These are phyloP conservation scores for Apophysomyces ossiformis DNA, from an alignment of 371 early-diverging fungal species.

Conservation along the genomic window DNA sequence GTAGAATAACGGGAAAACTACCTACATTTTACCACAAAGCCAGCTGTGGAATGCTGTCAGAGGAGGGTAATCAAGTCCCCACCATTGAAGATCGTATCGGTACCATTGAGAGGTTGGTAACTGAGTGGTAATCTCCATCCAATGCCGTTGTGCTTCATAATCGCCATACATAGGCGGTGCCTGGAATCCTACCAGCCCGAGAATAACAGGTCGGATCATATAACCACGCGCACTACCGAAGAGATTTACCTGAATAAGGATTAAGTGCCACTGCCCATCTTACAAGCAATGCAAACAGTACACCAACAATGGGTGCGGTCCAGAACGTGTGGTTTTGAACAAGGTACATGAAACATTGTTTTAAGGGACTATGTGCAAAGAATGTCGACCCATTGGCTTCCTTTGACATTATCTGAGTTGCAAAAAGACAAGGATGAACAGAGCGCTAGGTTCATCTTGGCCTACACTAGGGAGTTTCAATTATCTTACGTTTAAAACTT, in stretches of 20 bases:
- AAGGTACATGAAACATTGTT: constrained; percentile 20
- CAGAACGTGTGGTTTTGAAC: constrained; percentile 41
- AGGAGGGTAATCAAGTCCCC: constrained; percentile 97
- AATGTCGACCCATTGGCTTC: not conserved
- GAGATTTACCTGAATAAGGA: constrained; percentile 76
- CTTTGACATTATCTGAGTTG: not conserved
- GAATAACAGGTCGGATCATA: not conserved
- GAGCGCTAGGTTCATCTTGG: too few species aligned
- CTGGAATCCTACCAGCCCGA: constrained; percentile 27
- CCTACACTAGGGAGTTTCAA: too few species aligned
- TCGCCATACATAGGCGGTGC: constrained; percentile 89
- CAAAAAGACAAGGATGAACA: not conserved
- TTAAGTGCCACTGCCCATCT: constrained; percentile 76
- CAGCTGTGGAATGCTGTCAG: constrained; percentile 92
- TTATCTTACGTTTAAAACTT: too few species aligned
- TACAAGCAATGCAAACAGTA: constrained; percentile 66
- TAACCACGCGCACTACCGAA: too few species aligned
- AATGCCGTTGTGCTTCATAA: constrained; percentile 97
- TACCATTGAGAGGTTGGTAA: constrained; percentile 88
- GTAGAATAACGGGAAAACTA: not conserved
- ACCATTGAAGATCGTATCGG: constrained; percentile 83
- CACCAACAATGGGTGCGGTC: constrained; percentile 41
- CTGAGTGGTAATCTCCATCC: constrained; percentile 92
- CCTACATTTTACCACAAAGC: constrained; percentile 83
- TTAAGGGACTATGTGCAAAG: constrained; percentile 24